phyloP scores from a whole-genome alignment of 129 eudicot genomes.

The Flaveria bidentis region DNA sequence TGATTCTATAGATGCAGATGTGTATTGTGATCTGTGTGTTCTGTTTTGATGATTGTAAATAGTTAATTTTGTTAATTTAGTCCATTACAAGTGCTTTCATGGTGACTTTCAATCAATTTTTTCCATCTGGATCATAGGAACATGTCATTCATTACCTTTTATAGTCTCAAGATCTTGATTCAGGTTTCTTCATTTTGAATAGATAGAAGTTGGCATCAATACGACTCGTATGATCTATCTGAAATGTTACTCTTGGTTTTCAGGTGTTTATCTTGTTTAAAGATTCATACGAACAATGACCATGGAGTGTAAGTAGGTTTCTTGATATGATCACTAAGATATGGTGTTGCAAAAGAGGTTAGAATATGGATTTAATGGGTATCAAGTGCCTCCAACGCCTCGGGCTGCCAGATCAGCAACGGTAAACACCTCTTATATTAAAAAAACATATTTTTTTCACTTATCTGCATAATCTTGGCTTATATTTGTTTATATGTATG shows the following conservation, averaged over 20 bases:
- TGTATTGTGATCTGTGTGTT: constrained; percentile 13
- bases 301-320: constrained; percentile 29
- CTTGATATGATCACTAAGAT: constrained; percentile 62
- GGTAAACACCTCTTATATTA: constrained; percentile 44
- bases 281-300: constrained; percentile 11
- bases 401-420: constrained; percentile 92
- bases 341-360: constrained; percentile 85
- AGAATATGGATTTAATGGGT: constrained; percentile 85
- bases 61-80: background rate
- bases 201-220: constrained; percentile 27
- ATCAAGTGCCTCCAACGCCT: constrained; percentile 81
- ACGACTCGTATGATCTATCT: constrained; percentile 10
- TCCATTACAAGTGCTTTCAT: constrained; percentile 12
- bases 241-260: constrained; percentile 15
- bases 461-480: constrained; percentile 2
- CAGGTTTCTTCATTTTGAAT: constrained; percentile 14
- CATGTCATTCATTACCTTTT: constrained; percentile 7
- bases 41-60: constrained; percentile 21
- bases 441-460: background rate
- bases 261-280: constrained; percentile 15
- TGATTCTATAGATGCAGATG: constrained; percentile 15
- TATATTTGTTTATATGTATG: background rate
- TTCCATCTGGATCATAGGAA: background rate
- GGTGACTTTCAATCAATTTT: constrained; percentile 9
- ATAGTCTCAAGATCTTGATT: constrained; percentile 16